Evolutionary conservation across 1,284 basidiomycete species (phyloP), one percentile per base, ranked within the genome.

Genomic region (Cystobasidium pallidum): DNA sequence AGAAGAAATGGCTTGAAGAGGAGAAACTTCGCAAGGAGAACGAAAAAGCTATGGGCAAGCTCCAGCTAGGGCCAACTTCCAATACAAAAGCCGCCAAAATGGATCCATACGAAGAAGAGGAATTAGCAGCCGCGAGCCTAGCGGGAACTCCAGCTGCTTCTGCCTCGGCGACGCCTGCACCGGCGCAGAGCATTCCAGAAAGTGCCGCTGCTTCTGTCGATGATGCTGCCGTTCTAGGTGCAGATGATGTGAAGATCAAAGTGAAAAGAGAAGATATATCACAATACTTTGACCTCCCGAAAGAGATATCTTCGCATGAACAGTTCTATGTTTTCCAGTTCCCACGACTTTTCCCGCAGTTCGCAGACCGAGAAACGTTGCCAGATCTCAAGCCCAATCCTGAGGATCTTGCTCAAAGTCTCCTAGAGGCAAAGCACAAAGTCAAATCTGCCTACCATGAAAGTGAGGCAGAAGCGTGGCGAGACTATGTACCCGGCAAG

Each of bases 311-410:
- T 21, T 47, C 70, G 15, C 73, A 67, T 21, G 77, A 77, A 52
- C 75, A 75, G 43, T 70, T 79, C 28, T 78, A 78, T 74, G 73
- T 79, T 65, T 76, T 79, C 65, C 78, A 79, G 39, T 79, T 78
- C 72, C 78, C 78, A 7, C 75, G 78, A 43, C 66, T 71, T n/a
- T 79, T 79, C 70, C 78, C 78, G n/a, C 49, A 58, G 24, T 65
- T 70, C 32, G 36, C 26, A 41, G 45, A 39, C 24, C 26, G 59
- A 21, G 43, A 36, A 21, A 13, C 41, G 10, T 39, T 67, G 15
- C 19, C 45, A 10, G 72, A 66, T 28, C 47, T 75, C 67, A 77
- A 77, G 47, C 65, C 74, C 13, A 72, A 74, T 24, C 32, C n/a
- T n/a, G 17, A 11, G 10, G 62, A 39, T 21, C 59, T 67, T 28